phyloP scores from a whole-genome alignment of 169 alveolate species.

The Plasmodium billcollinsi region DNA sequence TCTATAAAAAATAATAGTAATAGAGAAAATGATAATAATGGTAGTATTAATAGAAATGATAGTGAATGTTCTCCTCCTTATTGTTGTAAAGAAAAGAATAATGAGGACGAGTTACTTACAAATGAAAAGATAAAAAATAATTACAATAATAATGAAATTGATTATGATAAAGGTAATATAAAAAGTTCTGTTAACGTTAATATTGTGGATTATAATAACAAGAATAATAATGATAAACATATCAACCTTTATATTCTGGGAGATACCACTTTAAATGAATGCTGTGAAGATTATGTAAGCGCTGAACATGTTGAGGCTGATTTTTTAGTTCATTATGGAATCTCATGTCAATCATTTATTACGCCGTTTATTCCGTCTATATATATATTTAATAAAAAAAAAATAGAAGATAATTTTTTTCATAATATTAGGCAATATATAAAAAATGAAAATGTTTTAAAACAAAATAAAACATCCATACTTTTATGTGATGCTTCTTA shows the following conservation, averaged over 20 bases:
- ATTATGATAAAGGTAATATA: background rate
- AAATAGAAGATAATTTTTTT: conserved; percentile 11
- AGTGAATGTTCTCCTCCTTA: too few species aligned
- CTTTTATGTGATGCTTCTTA: conserved; percentile 32
- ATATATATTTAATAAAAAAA: conserved; percentile 41
- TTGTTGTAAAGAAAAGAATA: too few species aligned
- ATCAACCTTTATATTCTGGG: conserved; percentile 53
- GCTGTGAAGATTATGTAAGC: conserved; percentile 73
- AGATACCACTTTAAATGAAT: conserved; percentile 59
- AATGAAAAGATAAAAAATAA: background rate
- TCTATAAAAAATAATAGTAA: background rate
- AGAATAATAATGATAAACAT: background rate
- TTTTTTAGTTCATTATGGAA: conserved; percentile 60
- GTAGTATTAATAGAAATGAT: background rate
- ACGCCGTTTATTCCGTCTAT: conserved; percentile 46
- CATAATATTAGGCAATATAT: conserved; percentile 7
- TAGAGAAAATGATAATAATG: background rate
- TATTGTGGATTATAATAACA: background rate
- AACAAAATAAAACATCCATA: conserved; percentile 20
- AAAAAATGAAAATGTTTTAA: background rate
- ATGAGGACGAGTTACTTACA: too few species aligned
- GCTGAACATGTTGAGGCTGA: conserved; percentile 75
- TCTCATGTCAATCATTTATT: conserved; percentile 51
- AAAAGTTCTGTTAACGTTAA: background rate
- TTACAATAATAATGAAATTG: background rate